Evolutionary conservation across 805 yeast species (phyloP), one percentile per base, ranked within the genome.

Genomic region (Spathaspora girioi): DNA sequence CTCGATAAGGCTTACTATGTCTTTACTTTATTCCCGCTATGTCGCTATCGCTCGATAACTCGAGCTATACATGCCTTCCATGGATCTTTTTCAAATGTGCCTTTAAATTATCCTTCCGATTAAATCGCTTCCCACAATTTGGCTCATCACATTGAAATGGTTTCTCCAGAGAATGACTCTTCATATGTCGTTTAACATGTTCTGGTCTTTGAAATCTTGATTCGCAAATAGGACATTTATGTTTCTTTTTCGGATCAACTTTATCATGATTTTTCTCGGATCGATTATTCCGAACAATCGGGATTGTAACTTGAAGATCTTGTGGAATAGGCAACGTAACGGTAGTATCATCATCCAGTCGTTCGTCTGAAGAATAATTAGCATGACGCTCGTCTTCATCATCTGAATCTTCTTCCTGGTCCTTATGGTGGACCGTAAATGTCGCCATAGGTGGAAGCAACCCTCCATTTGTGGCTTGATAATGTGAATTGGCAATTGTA

Each of bases 181-280:
- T 75, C 78, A 81, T 72, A 59, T 81, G 83, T 54, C 89, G 64
- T 62, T 81, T 84, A 27, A 84, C 90, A 64, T 84, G 90, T 59
- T 84, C 90, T 2, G 90, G 87, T 56, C 87, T 66, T 62, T 83
- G 89, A 71, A 84, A 84, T 47, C 78, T 66, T 40, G 82, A 75
- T 46, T 78, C 81, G 61, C 89, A 83, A 42, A 83, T 63, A 1
- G 87, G 87, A 67, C 90, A 84, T 56, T 75, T 75, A 64, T 84
- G 88, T 47, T 75, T 73, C 64, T 83, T 84, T 59, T 81, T 82
- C 8, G 77, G 75, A 54, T 73, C 77, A 42, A 55, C 48, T 29
- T 52, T 52, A 47, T 78, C 75, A 2, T 29, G 32, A 48, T 72
- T 70, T 57, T 70, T 59, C 47, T 63, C 67, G 12, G 58, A 58